Conservation (phyloP, 1,284 basidiomycete genomes). For the Ustilago crameri region DNA sequence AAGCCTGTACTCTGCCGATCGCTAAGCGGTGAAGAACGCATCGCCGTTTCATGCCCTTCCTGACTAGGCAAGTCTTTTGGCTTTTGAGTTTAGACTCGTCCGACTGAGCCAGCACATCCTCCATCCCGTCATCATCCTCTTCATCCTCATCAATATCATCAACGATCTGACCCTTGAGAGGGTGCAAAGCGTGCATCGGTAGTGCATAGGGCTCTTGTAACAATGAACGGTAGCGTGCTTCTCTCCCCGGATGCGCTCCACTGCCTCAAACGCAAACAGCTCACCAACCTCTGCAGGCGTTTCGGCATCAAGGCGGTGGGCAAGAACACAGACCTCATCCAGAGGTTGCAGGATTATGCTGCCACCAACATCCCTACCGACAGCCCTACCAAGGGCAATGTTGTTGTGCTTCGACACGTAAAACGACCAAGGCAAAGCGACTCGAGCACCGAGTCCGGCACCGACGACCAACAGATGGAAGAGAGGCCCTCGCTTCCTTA, state of each 20-base stretch:
- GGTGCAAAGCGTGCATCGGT: conserved; percentile 7
- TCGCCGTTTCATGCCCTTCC: conserved; percentile 14
- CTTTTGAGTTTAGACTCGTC: not conserved
- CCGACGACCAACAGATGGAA: conserved; percentile 10
- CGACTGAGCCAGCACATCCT: not conserved
- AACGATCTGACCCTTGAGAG: not conserved
- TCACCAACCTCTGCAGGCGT: conserved; percentile 51
- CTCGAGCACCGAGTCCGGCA: conserved; percentile 25
- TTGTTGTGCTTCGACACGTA: conserved; percentile 40
- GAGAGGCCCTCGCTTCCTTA: not conserved
- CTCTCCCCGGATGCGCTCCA: conserved; percentile 53
- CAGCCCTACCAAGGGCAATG: conserved; percentile 47
- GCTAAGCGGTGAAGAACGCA: conserved; percentile 1
- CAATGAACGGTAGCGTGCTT: conserved; percentile 39
- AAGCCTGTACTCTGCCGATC: conserved; percentile 8
- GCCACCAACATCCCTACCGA: conserved; percentile 37
- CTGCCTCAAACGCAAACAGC: conserved; percentile 57
- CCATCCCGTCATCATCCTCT: not conserved
- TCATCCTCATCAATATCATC: not conserved
- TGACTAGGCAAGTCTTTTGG: conserved; percentile 1
- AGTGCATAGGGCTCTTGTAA: conserved; percentile 6
- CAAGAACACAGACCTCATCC: conserved; percentile 49
- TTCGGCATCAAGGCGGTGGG: conserved; percentile 53
- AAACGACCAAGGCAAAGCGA: conserved; percentile 42
- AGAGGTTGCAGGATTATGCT: conserved; percentile 43